phyloP scores from a whole-genome alignment of 306 rosid genomes.

The Macrotyloma uniflorum region DNA sequence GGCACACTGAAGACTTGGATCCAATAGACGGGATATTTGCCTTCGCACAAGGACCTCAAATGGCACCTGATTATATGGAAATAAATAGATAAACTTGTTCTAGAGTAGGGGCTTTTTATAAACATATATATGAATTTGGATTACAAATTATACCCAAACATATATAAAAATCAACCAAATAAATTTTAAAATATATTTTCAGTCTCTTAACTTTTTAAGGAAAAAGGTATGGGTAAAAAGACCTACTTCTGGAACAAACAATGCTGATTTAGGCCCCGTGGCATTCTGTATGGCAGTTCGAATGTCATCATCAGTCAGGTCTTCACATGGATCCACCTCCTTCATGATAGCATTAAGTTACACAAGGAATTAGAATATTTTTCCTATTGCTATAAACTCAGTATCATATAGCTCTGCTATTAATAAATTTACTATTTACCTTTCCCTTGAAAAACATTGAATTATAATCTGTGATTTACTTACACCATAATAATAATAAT shows the following conservation, averaged over 20 bases:
- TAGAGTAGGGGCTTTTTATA: background rate
- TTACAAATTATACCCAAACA: background rate
- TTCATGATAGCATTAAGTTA: constrained; percentile 45
- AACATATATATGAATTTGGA: background rate
- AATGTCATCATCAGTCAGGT: constrained; percentile 95
- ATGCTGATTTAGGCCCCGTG: constrained; percentile 92
- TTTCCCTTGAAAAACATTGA: background rate
- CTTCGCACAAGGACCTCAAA: constrained; percentile 95
- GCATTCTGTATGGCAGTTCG: constrained; percentile 99
- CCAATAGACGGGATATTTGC: constrained; percentile 89
- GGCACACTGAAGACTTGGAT: constrained; percentile 99
- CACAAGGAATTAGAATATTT: constrained; percentile 13
- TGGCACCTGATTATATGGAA: constrained; percentile 66
- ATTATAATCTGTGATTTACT: background rate
- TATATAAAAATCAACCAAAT: background rate
- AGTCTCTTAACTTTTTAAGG: background rate
- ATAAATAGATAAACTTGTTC: constrained; percentile 29
- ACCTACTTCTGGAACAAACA: constrained; percentile 96
- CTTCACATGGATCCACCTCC: constrained; percentile 99
- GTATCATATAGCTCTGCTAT: background rate
- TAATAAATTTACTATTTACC: background rate
- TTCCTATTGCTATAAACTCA: background rate
- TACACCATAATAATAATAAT: background rate
- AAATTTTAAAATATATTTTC: background rate
- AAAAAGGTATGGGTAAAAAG: background rate